These are phyloP conservation scores for Cyberlindnera japonica DNA, from an alignment of 805 yeast genomes.

Conservation along the genomic window DNA sequence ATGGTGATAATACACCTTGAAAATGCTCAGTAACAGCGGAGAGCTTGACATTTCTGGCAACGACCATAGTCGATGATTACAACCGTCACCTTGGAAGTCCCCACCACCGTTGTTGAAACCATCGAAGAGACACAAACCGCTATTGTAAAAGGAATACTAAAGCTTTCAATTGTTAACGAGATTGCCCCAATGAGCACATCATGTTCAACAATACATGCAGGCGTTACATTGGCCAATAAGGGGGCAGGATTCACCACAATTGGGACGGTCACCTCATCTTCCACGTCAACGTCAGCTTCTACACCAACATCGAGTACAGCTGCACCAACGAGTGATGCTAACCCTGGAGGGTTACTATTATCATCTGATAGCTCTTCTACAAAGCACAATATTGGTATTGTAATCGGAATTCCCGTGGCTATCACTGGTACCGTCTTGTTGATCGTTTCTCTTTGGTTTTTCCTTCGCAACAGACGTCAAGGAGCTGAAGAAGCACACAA, in stretches of 20 bases:
- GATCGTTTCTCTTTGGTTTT: constrained; percentile 14
- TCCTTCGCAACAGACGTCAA: constrained; percentile 11
- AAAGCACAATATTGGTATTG: constrained; percentile 19
- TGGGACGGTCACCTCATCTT: constrained; percentile 4
- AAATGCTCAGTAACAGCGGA: no score
- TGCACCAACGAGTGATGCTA: neutral
- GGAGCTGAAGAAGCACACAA: constrained; percentile 7
- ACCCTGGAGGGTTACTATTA: neutral
- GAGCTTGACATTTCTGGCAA: no score
- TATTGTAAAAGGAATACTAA: constrained; percentile 15
- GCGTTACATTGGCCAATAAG: constrained; percentile 14
- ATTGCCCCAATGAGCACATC: neutral
- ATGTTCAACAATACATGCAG: neutral
- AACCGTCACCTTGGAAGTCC: constrained; percentile 5
- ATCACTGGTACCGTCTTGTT: constrained; percentile 18
- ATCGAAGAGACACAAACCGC: constrained; percentile 13
- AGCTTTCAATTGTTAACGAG: constrained; percentile 5
- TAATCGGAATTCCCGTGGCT: constrained; percentile 28
- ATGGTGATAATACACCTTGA: no score
- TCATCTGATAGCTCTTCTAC: constrained; percentile 1
- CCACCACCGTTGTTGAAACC: constrained; percentile 10
- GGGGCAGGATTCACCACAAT: neutral
- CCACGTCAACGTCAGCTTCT: constrained; percentile 11
- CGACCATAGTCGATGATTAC: no score
- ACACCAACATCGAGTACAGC: neutral